Evolutionary conservation across 139 green algal species (phyloP), one percentile per base, ranked within the genome.

Genomic region (Coelastrella sp.): DNA sequence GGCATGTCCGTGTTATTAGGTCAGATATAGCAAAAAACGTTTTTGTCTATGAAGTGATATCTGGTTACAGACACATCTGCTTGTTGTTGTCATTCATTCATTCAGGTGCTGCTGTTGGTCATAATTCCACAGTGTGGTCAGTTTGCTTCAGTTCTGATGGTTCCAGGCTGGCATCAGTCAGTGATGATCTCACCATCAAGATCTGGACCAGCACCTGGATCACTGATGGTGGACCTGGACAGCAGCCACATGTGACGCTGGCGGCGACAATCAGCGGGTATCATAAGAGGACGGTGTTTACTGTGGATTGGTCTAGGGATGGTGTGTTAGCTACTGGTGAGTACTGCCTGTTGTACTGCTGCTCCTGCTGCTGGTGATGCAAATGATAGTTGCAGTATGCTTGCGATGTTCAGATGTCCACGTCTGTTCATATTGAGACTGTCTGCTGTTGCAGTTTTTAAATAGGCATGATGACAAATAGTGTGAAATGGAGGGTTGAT

Each of bases 81-180:
- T n/a, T n/a, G n/a, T n/a, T n/a, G n/a, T n/a, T n/a, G n/a, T n/a
- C n/a, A n/a, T n/a, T n/a, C n/a, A n/a, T n/a, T n/a, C n/a, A 27
- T 67, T 15, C 57, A 85, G 48, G 37, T 53, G 45, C 64, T 50
- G 67, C 60, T 2, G 35, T 66, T 2, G 96, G 95, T 3, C 96
- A 98, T 85, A 87, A 32, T 2, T 98, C 93, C 0, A 98, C 96
- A 60, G 96, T 98, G 6, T 98, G 96, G 96, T 91, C 84, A 2
- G 74, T 97, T 9, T 79, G 85, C 1, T 98, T 98, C 84, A 88
- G 94, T 43, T 25, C 68, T 0, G 38, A 48, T 2, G 96, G 96
- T 6, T 32, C 53, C 25, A 87, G 85, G 25, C 94, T 98, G 91
- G 96, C 91, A 11, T 96, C 96, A 2, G 95, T 91, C 89, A 96